phyloP scores from a whole-genome alignment of 352 stramenopile genomes.

The Aphanomyces astaci region DNA sequence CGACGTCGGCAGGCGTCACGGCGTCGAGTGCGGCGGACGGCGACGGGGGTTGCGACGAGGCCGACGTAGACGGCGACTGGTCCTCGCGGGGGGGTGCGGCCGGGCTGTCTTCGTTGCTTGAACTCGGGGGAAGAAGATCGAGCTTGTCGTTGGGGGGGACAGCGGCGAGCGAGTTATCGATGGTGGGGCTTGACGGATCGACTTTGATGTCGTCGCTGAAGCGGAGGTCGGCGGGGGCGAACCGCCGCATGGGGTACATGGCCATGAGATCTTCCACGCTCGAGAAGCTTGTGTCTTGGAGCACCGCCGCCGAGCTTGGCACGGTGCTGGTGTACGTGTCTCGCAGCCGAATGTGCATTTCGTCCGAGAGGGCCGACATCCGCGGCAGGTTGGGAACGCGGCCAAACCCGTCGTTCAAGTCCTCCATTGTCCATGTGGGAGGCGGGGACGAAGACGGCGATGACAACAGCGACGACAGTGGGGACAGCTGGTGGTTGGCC shows the following conservation, averaged over 20 bases:
- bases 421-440: neutral
- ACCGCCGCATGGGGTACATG: neutral
- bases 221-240: conserved; percentile 28
- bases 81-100: too few species aligned
- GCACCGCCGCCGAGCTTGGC: neutral
- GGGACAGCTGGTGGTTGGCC: neutral
- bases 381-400: neutral
- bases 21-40: neutral
- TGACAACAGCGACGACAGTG: neutral
- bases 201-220: conserved; percentile 32
- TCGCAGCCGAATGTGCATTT: neutral
- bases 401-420: neutral
- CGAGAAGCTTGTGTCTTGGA: neutral
- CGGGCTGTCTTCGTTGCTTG: too few species aligned
- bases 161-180: too few species aligned
- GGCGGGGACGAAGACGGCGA: neutral
- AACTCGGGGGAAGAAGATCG: too few species aligned
- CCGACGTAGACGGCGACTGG: too few species aligned
- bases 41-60: neutral
- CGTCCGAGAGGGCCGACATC: neutral
- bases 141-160: too few species aligned
- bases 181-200: too few species aligned
- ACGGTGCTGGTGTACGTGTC: neutral
- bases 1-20: neutral
- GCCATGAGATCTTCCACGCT: neutral